Evolutionary conservation across 106 monocot species (phyloP).

Genomic region (Dioscorea zingiberensis): DNA sequence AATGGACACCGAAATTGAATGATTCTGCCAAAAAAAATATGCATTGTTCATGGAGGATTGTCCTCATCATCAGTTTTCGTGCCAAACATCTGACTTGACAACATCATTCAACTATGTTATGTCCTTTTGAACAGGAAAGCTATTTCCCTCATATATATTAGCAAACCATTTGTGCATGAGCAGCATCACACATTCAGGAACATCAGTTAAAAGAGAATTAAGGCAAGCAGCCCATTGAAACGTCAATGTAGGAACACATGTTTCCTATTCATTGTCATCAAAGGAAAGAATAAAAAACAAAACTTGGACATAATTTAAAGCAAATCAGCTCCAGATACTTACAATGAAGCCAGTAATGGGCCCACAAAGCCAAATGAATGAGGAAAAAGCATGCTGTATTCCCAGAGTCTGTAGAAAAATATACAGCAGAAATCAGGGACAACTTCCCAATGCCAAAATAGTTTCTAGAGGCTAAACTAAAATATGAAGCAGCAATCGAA

Average conservation of each 20-base stretch:
- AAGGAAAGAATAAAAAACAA: too few species aligned
- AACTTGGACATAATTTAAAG: neutral
- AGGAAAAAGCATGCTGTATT: conserved; percentile 87
- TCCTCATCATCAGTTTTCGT: too few species aligned
- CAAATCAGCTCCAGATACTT: conserved; percentile 11
- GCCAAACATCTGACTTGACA: too few species aligned
- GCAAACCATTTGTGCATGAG: too few species aligned
- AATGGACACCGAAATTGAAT: too few species aligned
- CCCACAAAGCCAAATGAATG: conserved; percentile 99
- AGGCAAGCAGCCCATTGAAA: conserved; percentile 2
- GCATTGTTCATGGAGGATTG: neutral
- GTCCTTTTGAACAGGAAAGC: conserved; percentile 13
- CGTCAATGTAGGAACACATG: too few species aligned
- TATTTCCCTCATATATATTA: too few species aligned
- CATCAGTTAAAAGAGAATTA: neutral
- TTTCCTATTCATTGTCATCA: too few species aligned
- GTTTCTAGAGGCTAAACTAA: too few species aligned
- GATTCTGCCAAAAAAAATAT: conserved; percentile 21
- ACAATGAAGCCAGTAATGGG: conserved; percentile 95
- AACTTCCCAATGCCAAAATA: too few species aligned
- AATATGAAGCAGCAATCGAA: too few species aligned
- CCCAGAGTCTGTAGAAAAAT: conserved; percentile 73
- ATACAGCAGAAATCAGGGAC: neutral
- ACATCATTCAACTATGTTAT: conserved; percentile 16
- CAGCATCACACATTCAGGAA: too few species aligned